Base-by-base conservation (phyloP, 305 asterid genomes). In the Ilex paraguariensis region DNA sequence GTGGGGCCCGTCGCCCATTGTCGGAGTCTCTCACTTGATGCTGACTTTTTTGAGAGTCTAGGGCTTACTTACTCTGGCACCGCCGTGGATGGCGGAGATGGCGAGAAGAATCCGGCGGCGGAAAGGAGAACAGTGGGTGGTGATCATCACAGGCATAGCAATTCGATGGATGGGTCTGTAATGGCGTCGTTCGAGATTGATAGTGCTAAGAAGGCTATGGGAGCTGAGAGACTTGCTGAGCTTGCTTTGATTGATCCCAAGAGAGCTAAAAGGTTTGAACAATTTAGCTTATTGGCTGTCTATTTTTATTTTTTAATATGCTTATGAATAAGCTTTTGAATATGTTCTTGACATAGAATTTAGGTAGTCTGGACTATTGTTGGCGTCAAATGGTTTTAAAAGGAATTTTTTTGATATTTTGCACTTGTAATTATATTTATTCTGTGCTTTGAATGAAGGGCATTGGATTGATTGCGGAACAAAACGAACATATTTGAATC, bases 211-310 rank as follows among this genome's bases (percentile, higher is more conserved):
- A 87, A 90, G 70, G 88, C 82, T 3, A 67, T 85, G 78, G 82
- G 77, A 10, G 79, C 85, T 39, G 95, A 90, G 33, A 79, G 80
- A 60, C 82, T 93, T 42, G 88, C 92, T 13, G 99, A 93, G 73
- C 86, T 93, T 50, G 85, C 97, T 17, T 70, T 84, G 75, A 79
- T 90, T 66, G 99, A 93, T 79, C 99, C 99, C 42, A 93, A 87
- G 76, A 80, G 95, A 71, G 97, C 99, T 4, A 93, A 93, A 68
- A 86, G 99, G 99, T 90, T 70, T 56, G 48, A 68, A 46, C 49
- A 70, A 13, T 15, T 36, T 8, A 36, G 7, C 42, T 8, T 36
- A 36, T 36, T 36, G 42, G 42, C 9, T 36, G 42, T 4, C 42
- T 36, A 8, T 36, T 8, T 36, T 36, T 36, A 4, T 3, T 36